phyloP scores from a whole-genome alignment of 169 alveolate genomes.

The Theileria parva region DNA sequence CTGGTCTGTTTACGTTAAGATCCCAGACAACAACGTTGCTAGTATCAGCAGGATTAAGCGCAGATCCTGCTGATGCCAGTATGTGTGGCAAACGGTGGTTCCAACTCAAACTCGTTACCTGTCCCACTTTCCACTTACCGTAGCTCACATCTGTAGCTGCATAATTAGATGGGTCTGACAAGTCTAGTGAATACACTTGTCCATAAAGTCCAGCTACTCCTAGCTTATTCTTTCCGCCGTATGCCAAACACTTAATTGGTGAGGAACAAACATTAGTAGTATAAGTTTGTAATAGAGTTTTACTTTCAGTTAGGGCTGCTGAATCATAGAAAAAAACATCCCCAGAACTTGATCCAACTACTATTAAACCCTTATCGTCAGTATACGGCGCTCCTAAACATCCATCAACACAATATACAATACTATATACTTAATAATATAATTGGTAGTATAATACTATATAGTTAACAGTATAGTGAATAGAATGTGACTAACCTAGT shows the following conservation, averaged over 20 bases:
- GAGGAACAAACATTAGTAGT: conserved; percentile 43
- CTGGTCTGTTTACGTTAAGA: conserved; percentile 79
- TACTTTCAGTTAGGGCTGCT: conserved; percentile 27
- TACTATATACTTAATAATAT: not conserved
- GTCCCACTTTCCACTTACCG: conserved; percentile 68
- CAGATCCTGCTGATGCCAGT: conserved; percentile 73
- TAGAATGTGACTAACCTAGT: not conserved
- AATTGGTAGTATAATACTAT: not conserved
- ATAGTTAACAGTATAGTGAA: not conserved
- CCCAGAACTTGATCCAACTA: conserved; percentile 47
- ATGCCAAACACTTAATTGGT: conserved; percentile 44
- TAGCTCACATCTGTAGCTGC: conserved; percentile 47
- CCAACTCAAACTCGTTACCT: conserved; percentile 73
- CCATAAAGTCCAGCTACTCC: conserved; percentile 67
- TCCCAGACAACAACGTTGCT: conserved; percentile 83
- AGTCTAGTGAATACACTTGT: conserved; percentile 44
- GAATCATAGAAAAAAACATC: conserved; percentile 53
- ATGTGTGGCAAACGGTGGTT: conserved; percentile 80
- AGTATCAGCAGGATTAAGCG: conserved; percentile 68
- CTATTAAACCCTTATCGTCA: conserved; percentile 33
- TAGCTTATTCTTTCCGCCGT: conserved; percentile 53
- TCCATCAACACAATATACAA: not conserved
- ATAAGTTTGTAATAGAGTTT: conserved; percentile 11
- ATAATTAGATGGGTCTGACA: conserved; percentile 34
- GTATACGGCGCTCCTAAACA: not conserved